Conservation (phyloP, 2,329 filamentous ascomycete species). For the Alternaria sp. region DNA sequence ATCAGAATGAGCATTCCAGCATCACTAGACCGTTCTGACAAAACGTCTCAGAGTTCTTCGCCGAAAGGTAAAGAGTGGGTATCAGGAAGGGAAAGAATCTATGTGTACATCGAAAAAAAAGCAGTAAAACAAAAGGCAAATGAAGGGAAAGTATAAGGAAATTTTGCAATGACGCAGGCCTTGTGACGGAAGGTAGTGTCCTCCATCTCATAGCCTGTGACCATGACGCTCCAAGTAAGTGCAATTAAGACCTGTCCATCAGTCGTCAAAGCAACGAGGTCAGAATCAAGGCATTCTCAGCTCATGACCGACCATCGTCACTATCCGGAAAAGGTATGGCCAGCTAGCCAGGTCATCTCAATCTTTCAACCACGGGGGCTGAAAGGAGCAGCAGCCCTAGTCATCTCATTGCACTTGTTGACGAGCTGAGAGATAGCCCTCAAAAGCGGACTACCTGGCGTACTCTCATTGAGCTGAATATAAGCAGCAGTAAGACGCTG, state of each 20-base stretch:
- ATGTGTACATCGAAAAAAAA: constrained; percentile 12
- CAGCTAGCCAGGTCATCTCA: too few relatives aligned
- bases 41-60: not conserved
- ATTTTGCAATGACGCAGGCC: too few relatives aligned
- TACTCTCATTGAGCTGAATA: constrained; percentile 63
- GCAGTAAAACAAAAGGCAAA: not conserved
- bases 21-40: constrained; percentile 7
- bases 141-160: not conserved
- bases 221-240: too few relatives aligned
- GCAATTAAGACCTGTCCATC: too few relatives aligned
- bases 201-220: too few relatives aligned
- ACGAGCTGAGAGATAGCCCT: constrained; percentile 60
- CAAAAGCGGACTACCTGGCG: constrained; percentile 61
- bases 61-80: constrained; percentile 9
- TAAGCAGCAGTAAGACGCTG: constrained; percentile 66
- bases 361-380: constrained; percentile 20
- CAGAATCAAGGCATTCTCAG: constrained; percentile 40
- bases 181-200: too few relatives aligned
- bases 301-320: constrained; percentile 21
- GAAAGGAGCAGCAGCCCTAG: constrained; percentile 32
- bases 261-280: not conserved
- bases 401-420: constrained; percentile 45
- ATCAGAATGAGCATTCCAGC: constrained; percentile 35
- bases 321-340: not conserved
- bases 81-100: constrained; percentile 8